Percentiles rank a stretch among this genome's conserved stretches.
Evolutionary conservation across 192 early-diverging fungal genomes (phyloP).

Genomic region (Coemansia sp.): DNA sequence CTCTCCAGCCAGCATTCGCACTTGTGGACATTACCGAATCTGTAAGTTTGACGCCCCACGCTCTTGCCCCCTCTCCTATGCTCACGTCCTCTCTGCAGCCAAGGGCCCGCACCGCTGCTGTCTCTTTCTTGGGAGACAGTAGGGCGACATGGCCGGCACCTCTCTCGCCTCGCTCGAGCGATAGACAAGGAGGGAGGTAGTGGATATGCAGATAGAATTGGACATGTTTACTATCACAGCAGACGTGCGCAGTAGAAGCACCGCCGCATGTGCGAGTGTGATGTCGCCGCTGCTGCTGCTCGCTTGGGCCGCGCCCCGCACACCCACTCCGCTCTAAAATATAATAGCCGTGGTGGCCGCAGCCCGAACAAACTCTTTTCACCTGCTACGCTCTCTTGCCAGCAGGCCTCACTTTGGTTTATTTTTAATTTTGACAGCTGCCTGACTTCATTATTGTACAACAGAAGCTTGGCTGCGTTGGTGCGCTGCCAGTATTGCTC

Average conservation of each 20-base stretch:
- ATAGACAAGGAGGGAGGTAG: background rate
- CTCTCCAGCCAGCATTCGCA: background rate
- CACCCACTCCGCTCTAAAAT: background rate
- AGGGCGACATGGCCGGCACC: background rate
- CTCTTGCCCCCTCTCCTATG: background rate
- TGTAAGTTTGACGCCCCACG: background rate
- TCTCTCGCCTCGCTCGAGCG: background rate
- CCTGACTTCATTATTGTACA: background rate
- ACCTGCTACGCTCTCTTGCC: background rate
- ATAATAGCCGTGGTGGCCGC: background rate
- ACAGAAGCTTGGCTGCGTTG: background rate
- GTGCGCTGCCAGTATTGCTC: background rate
- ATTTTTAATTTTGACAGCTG: background rate
- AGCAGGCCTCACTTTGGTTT: background rate
- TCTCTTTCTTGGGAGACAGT: background rate
- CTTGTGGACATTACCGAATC: background rate
- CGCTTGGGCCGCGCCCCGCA: background rate
- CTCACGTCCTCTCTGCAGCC: background rate
- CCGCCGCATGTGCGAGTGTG: background rate
- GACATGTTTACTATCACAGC: constrained; percentile 19
- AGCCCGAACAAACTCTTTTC: background rate
- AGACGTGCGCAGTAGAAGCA: constrained; percentile 4
- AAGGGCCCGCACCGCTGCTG: background rate
- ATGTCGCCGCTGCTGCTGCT: background rate
- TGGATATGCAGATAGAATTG: constrained; percentile 14